These are phyloP conservation scores for Hylodesmum podocarpum DNA, from an alignment of 306 rosid genomes.

Conservation along the genomic window DNA sequence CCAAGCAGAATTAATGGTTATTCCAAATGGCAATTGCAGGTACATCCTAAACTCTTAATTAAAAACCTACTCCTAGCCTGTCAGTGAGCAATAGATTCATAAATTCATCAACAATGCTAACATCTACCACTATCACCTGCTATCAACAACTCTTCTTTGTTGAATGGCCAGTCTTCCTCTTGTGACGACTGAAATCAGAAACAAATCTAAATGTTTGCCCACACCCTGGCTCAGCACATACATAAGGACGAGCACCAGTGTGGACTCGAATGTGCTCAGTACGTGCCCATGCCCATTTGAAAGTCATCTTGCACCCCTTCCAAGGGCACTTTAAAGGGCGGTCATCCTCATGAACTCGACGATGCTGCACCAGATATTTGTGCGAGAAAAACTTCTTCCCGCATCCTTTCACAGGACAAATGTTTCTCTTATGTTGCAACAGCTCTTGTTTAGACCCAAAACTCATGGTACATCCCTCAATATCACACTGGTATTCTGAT, in stretches of 20 bases:
- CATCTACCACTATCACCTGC: constrained; percentile 37
- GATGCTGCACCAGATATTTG: constrained; percentile 97
- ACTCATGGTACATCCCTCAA: constrained; percentile 95
- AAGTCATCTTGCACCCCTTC: constrained; percentile 99
- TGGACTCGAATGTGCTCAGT: constrained; percentile 98
- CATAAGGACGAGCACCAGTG: constrained; percentile 94
- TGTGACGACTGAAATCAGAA: constrained; percentile 97
- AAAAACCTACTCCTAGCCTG: constrained; percentile 66
- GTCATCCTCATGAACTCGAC: constrained; percentile 90
- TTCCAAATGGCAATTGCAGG: constrained; percentile 68
- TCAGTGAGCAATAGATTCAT: constrained; percentile 57
- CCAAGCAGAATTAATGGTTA: constrained; percentile 61
- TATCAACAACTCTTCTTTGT: constrained; percentile 63
- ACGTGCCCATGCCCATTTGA: constrained; percentile 99
- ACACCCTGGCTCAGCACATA: constrained; percentile 81
- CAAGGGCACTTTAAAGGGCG: constrained; percentile 96
- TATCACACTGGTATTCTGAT: constrained; percentile 68
- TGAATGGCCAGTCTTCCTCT: constrained; percentile 97
- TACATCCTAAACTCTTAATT: constrained; percentile 59
- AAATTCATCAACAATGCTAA: constrained; percentile 44
- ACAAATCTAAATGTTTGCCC: constrained; percentile 97
- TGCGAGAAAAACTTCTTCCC: constrained; percentile 97
- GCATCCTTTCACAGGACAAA: constrained; percentile 95
- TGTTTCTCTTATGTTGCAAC: constrained; percentile 67
- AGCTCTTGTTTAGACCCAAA: constrained; percentile 78